A percentile compares a stretch with the other conserved stretches of the same genome.
Evolutionary conservation across 2,329 filamentous ascomycete genomes (phyloP).

Genomic region (Fusarium sp.): DNA sequence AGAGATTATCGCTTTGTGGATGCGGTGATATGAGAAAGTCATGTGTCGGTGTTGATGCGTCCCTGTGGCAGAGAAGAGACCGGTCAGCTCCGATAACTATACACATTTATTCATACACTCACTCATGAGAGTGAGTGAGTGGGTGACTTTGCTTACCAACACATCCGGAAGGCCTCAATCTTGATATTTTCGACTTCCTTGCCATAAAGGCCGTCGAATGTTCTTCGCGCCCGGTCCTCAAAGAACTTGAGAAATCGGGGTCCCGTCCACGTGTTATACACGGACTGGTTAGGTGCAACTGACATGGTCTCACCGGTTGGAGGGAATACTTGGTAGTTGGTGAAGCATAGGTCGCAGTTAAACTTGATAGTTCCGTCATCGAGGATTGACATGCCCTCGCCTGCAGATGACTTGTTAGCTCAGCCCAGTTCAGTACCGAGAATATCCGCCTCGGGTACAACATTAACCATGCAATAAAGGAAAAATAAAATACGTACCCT

Average conservation of each 20-base stretch:
- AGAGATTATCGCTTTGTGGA: constrained; percentile 63
- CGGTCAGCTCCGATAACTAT: constrained; percentile 23
- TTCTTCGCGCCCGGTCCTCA: constrained; percentile 58
- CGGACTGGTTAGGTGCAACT: constrained; percentile 57
- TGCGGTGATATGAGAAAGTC: constrained; percentile 71
- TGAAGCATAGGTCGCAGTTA: constrained; percentile 70
- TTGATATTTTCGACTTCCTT: constrained; percentile 54
- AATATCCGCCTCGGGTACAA: constrained; percentile 18
- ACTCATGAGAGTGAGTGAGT: constrained; percentile 3
- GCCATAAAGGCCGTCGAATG: constrained; percentile 58
- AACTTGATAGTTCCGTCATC: constrained; percentile 68
- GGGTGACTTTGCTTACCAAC: constrained; percentile 54
- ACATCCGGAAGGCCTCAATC: constrained; percentile 60
- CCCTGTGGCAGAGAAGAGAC: constrained; percentile 61
- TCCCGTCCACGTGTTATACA: constrained; percentile 59
- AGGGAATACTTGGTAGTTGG: constrained; percentile 62
- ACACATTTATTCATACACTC: background rate
- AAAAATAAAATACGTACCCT: constrained; percentile 52
- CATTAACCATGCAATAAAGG: background rate
- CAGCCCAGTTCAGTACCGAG: constrained; percentile 8
- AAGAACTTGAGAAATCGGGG: constrained; percentile 56
- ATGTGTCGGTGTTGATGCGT: constrained; percentile 71
- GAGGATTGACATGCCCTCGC: constrained; percentile 60
- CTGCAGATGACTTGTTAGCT: constrained; percentile 42
- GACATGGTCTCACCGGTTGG: constrained; percentile 65